phyloP scores from a whole-genome alignment of 2,329 filamentous ascomycete genomes.

The Xylariaceae sp. region DNA sequence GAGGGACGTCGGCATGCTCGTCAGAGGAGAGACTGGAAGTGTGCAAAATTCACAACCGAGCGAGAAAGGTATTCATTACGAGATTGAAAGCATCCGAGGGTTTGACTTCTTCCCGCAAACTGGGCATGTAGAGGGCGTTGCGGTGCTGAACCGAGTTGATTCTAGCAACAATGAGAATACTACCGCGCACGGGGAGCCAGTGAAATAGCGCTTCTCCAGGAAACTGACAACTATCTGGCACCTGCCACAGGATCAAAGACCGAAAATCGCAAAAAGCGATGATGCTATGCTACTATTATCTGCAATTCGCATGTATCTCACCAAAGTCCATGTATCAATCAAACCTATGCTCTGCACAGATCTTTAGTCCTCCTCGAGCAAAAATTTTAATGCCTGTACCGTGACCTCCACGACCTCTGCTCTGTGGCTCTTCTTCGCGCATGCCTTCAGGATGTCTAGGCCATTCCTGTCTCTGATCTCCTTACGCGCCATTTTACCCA shows the following conservation, averaged over 20 bases:
- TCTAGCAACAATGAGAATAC: conserved; percentile 27
- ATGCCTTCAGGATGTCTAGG: conserved; percentile 70
- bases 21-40: conserved; percentile 65
- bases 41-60: conserved; percentile 42
- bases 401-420: conserved; percentile 73
- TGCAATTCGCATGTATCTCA: too few species aligned
- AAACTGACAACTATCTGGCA: too few species aligned
- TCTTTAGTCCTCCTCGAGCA: conserved; percentile 55
- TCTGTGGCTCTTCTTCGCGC: conserved; percentile 71
- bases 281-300: too few species aligned
- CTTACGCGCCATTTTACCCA: conserved; percentile 64
- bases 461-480: conserved; percentile 68
- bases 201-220: not conserved
- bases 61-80: conserved; percentile 61
- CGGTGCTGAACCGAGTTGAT: conserved; percentile 65
- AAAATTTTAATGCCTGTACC: conserved; percentile 73
- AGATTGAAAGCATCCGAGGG: conserved; percentile 87
- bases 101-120: conserved; percentile 98
- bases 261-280: too few species aligned
- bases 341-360: not conserved
- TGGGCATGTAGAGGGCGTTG: conserved; percentile 71
- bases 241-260: too few species aligned
- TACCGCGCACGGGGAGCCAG: not conserved
- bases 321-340: too few species aligned
- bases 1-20: conserved; percentile 85